Evolutionary conservation across 208 protist genomes (phyloP).

Genomic region (Acanthamoeba royreba): DNA sequence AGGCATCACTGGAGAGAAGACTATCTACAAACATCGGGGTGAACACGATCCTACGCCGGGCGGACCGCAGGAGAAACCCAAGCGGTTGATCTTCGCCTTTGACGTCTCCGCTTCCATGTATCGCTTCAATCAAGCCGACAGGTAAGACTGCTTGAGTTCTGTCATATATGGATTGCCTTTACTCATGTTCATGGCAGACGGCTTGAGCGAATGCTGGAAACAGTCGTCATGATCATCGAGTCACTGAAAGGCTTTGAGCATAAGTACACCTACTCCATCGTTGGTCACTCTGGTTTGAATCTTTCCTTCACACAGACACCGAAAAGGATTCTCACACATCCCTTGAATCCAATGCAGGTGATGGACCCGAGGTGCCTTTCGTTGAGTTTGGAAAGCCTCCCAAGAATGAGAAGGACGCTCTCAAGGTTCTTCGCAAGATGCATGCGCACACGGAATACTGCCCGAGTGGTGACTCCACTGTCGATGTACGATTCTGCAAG

Average conservation of each 20-base stretch:
- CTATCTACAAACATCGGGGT: slow-evolving; percentile 88
- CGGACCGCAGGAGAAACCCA: slow-evolving; percentile 80
- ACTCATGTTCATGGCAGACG: too few species aligned
- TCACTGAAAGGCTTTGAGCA: slow-evolving; percentile 86
- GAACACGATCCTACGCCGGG: slow-evolving; percentile 83
- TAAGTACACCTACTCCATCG: slow-evolving; percentile 88
- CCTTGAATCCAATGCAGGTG: slow-evolving; percentile 59
- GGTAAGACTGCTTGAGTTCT: neutral
- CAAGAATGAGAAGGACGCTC: slow-evolving; percentile 54
- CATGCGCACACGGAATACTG: slow-evolving; percentile 91
- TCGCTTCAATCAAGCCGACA: slow-evolving; percentile 87
- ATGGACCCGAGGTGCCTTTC: slow-evolving; percentile 81
- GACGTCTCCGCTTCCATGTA: slow-evolving; percentile 92
- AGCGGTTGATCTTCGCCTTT: slow-evolving; percentile 87
- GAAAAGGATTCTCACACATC: neutral
- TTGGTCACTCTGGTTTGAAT: slow-evolving; percentile 80
- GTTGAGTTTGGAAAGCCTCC: slow-evolving; percentile 54
- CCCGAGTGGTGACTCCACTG: slow-evolving; percentile 88
- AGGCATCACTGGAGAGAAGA: slow-evolving; percentile 89
- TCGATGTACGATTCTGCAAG: slow-evolving; percentile 52
- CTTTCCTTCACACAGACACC: neutral
- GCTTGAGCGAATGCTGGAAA: slow-evolving; percentile 86
- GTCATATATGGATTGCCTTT: neutral
- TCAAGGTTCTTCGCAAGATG: slow-evolving; percentile 86
- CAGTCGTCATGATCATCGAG: slow-evolving; percentile 90